Evolutionary conservation across 2,329 filamentous ascomycete genomes (phyloP), one percentile per base, ranked within the genome.

Genomic region (Penicillium sumatraense): DNA sequence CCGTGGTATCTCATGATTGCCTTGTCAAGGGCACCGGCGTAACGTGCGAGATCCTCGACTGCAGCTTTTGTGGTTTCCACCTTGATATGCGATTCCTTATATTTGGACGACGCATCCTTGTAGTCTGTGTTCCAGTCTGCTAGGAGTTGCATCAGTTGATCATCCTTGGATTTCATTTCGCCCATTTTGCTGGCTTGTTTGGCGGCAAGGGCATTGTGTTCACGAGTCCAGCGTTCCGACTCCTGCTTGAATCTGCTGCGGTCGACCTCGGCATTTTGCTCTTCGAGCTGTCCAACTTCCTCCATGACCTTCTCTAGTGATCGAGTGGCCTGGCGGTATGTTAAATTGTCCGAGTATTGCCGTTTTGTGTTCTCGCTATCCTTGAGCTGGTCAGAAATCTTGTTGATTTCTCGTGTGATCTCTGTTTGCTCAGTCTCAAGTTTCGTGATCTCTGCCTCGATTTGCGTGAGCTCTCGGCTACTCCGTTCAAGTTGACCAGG

Each of bases 1-100:
- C 88, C 84, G 78, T 99, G 95, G 70, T 93, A 99, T 68, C 90
- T 91, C 91, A 99, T 97, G 68, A 99, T 96, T 44, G 95, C 96
- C 59, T 95, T 91, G 79, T 98, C 93, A 11, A 99, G 83, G 7
- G 95, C 95, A 9, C 85, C 82, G 40, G 86, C 83, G 71, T 96
- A 98, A 36, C 90, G 89, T 6, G 83, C 89, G 31, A 99, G 80
- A 71, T 99, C 95, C 54, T 96, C 91, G 51, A 96, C 90, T 2
- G 92, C 93, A 3, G 93, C 93, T 73, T 93, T 96, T 46, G 91
- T 97, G 0, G 93, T 96, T 77, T 87, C 91, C 1, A 96, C 90
- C 64, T 89, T 89, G 78, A 98, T 91, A 72, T 96, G 90, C 6
- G 89, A 85, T 76, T 96, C 88, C 64, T 91, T 91, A 76, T 93